Percentiles rank a stretch among this genome's conserved stretches.
Evolutionary conservation across 371 early-diverging fungal species (phyloP).

Genomic region (Mucor circinelloides): DNA sequence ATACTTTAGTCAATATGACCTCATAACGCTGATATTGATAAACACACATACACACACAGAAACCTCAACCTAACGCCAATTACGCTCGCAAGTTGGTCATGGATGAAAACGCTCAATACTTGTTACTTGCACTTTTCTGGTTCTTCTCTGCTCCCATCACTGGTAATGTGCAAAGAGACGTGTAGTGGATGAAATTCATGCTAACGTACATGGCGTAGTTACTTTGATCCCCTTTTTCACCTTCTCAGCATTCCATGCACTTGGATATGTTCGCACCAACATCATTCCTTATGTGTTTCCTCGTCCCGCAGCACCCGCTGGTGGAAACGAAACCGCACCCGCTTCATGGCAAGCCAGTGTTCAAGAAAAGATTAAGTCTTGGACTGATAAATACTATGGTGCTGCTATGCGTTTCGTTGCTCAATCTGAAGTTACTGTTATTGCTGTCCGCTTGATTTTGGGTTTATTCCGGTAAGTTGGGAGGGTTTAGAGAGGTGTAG

Average conservation of each 20-base stretch:
- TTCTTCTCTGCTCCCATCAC: constrained; percentile 68
- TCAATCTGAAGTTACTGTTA: constrained; percentile 77
- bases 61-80: constrained; percentile 62
- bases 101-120: constrained; percentile 91
- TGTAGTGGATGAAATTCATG: background rate
- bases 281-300: constrained; percentile 76
- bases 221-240: constrained; percentile 82
- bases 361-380: constrained; percentile 61
- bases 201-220: constrained; percentile 43
- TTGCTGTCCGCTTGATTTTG: constrained; percentile 72
- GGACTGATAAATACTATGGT: constrained; percentile 72
- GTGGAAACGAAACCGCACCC: constrained; percentile 19
- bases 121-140: constrained; percentile 83
- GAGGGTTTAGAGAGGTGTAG: background rate
- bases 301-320: constrained; percentile 45
- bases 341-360: constrained; percentile 52
- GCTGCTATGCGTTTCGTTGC: constrained; percentile 76
- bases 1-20: constrained; percentile 14
- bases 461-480: constrained; percentile 63
- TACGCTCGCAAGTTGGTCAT: constrained; percentile 72
- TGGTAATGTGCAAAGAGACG: constrained; percentile 47
- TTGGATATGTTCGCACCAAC: constrained; percentile 77
- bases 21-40: constrained; percentile 13
- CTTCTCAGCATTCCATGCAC: constrained; percentile 85
- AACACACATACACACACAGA: constrained; percentile 28